Evolutionary conservation across 2,329 filamentous ascomycete genomes (phyloP), one percentile per base, ranked within the genome.

Genomic region (Paraphoma sp.): DNA sequence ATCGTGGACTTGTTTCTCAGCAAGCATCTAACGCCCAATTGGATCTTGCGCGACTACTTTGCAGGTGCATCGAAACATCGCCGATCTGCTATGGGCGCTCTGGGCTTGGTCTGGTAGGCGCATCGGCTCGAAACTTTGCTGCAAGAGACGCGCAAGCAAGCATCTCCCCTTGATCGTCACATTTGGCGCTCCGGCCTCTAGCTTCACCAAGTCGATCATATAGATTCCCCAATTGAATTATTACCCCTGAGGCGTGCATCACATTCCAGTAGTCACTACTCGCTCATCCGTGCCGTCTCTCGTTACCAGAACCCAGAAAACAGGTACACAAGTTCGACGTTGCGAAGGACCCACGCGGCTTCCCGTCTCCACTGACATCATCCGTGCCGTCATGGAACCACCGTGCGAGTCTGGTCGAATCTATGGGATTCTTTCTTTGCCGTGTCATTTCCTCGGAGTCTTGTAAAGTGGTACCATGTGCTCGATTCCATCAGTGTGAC

Each of bases 311-410:
- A 58, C 53, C 59, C 59, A 55, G 57, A 60, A 57, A 59, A 42
- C 55, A 63, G 60, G 57, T 49, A 50, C 49, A 38, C 55, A 61
- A 57, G 55, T 49, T 50, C 50, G 31, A 47, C 29, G 40, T n/a
- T 16, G 16, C 33, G 43, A 33, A 43, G 41, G 41, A 23, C 45
- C 42, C 42, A 56, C 51, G 53, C 53, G 53, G 50, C 53, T 29
- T 49, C 54, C 54, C 51, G 61, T 57, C 45, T 36, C 56, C 50
- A 53, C 54, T 63, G 60, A 63, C 55, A 56, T 65, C 62, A 65
- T 59, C 30, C 18, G 45, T 57, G 36, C 51, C 60, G 59, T 64
- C 56, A 64, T 56, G 51, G 54, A 55, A 38, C 53, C 54, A 42
- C n/a, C 11, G n/a, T n/a, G 16, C 8, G 40, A 40, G 48, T 42